Base-by-base conservation (phyloP, 2,329 filamentous ascomycete genomes). In the Scopulariopsis brevicaulis region DNA sequence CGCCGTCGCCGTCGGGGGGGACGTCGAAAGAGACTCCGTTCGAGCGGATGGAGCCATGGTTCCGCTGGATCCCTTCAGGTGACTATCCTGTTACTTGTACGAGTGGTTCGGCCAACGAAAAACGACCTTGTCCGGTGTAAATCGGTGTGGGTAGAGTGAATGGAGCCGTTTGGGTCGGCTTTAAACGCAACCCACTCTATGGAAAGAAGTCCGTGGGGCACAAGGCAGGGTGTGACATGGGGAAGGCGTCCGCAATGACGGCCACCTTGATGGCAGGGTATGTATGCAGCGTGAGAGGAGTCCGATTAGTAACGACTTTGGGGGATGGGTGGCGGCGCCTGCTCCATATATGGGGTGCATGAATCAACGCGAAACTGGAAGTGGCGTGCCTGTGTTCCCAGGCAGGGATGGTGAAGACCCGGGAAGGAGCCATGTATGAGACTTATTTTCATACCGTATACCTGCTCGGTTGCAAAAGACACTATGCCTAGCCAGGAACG, bases 1-100 rank as follows among this genome's bases (percentile, higher is more conserved):
- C 61, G 53, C 64, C 28, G 28, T 32, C 28, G 28, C 28, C 28
- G 28, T 32, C 58, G 37, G 62, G 57, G 68, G 69, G 67, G 59
- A 28, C 57, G 35, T 37, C 35, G 51, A 34, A 20, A 25, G n/a
- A 7, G n/a, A 50, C n/a, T 15, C 43, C 43, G 43, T n/a, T n/a
- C 15, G n/a, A 8, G 46, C 20, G 4, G 46, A 24, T 22, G 46
- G 46, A 50, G 46, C 8, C 46, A 50, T 50, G 46, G 20, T 14
- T 50, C 22, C 7, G n/a, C 18, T n/a, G 40, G 2, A 46, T 15
- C 28, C 28, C 28, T 8, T 8, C 28, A 32, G 28, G 8, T 32
- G 28, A 8, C 28, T 15, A 46, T 15, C 40, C 15, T n/a, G 15
- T 46, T 18, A 46, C 40, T 46, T 46, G 15, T 46, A 18, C 15